Evolutionary conservation across 2,329 filamentous ascomycete species (phyloP).

Genomic region (Rhinocladiella similis): DNA sequence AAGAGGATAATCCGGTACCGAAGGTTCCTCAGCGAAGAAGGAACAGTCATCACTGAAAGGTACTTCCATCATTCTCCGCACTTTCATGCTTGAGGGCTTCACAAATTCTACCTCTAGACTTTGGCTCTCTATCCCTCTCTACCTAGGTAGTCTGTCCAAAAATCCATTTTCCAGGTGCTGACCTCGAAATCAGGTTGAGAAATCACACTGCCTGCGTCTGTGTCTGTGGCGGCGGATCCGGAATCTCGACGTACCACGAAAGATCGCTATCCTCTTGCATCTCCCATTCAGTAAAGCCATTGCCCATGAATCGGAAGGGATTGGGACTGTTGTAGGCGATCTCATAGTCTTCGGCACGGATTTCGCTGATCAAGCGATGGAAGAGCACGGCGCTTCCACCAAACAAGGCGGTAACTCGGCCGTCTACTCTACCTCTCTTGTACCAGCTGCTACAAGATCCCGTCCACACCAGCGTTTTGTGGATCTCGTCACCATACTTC

Average conservation of each 20-base stretch:
- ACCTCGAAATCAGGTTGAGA: too few species aligned
- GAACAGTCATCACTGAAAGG: too few species aligned
- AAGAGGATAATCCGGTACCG: too few species aligned
- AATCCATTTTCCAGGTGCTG: too few species aligned
- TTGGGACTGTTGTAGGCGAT: slow-evolving; percentile 15
- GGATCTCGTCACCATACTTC: slow-evolving; percentile 35
- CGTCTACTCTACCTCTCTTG: slow-evolving; percentile 21
- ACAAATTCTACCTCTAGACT: too few species aligned
- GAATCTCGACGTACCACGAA: slow-evolving; percentile 28
- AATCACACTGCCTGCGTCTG: too few species aligned
- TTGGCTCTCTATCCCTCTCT: too few species aligned
- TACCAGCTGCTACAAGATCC: slow-evolving; percentile 25
- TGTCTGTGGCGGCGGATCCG: not conserved
- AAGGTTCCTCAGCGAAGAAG: too few species aligned
- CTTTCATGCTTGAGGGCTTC: too few species aligned
- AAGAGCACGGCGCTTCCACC: slow-evolving; percentile 35
- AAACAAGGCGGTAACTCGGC: slow-evolving; percentile 23
- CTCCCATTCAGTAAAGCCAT: slow-evolving; percentile 38
- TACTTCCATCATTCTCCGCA: too few species aligned
- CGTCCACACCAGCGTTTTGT: slow-evolving; percentile 33
- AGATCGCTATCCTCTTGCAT: slow-evolving; percentile 30
- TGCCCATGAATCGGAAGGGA: slow-evolving; percentile 33
- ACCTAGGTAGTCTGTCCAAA: too few species aligned
- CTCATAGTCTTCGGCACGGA: slow-evolving; percentile 34
- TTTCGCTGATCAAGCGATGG: slow-evolving; percentile 34